Evolutionary conservation across 108 stramenopile species (phyloP).

Genomic region (Cyclotella kingstonii): DNA sequence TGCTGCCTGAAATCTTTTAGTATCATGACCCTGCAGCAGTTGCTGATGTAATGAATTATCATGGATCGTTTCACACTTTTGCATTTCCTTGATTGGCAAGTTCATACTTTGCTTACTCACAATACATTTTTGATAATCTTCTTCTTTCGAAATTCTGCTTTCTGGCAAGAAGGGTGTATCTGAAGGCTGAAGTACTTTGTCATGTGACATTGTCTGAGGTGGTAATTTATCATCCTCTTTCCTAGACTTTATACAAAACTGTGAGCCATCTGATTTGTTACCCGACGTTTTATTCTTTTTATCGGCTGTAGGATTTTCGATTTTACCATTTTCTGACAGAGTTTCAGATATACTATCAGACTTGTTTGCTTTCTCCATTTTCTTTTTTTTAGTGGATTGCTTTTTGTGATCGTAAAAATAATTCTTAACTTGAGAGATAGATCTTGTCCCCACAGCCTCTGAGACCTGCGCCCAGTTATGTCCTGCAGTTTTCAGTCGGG

Average conservation of each 20-base stretch:
- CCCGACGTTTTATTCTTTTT: constrained; percentile 18
- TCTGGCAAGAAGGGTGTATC: background rate
- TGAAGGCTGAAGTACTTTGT: background rate
- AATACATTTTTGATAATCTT: constrained; percentile 26
- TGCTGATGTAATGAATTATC: constrained; percentile 1
- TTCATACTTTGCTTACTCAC: constrained; percentile 28
- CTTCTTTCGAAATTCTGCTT: too few relatives aligned
- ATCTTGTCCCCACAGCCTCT: constrained; percentile 67
- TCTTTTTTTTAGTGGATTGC: constrained; percentile 48
- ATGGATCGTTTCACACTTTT: constrained; percentile 11
- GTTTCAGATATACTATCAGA: background rate
- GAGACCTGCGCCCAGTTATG: constrained; percentile 66
- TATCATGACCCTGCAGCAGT: constrained; percentile 10
- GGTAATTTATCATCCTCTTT: too few relatives aligned
- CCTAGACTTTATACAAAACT: too few relatives aligned
- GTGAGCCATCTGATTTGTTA: background rate
- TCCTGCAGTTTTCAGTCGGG: constrained; percentile 1
- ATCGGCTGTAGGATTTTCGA: background rate
- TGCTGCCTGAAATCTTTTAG: constrained; percentile 5
- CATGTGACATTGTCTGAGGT: background rate
- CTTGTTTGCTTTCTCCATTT: constrained; percentile 8
- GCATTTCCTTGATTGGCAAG: background rate
- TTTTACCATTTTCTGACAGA: background rate
- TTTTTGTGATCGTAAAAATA: constrained; percentile 88
- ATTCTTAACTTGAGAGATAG: constrained; percentile 80